Conservation (phyloP, 2,329 filamentous ascomycete species). For the Trichoderma polysporum region DNA sequence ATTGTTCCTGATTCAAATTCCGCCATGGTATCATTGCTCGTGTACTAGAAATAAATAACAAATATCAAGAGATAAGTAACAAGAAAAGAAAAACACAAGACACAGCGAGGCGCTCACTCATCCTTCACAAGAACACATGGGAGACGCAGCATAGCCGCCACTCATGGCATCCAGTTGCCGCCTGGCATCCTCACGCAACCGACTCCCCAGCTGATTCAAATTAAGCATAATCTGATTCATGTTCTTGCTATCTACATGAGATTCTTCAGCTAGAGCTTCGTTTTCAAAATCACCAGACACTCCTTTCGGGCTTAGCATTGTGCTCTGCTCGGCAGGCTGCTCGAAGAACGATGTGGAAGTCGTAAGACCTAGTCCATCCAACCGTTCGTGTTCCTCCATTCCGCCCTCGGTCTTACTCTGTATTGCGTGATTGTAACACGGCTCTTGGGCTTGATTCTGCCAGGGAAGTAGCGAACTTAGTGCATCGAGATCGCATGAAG, state of each 20-base stretch:
- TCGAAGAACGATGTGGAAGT: neutral
- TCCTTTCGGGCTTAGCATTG: neutral
- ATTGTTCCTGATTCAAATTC: neutral
- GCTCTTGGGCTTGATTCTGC: neutral
- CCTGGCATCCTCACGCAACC: neutral
- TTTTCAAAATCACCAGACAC: neutral
- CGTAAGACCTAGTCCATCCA: neutral
- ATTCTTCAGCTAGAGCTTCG: neutral
- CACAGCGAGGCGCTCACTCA: neutral
- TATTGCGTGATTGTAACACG: neutral
- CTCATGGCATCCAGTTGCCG: constrained; percentile 1
- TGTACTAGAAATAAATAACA: neutral
- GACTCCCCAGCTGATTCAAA: neutral
- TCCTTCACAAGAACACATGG: neutral
- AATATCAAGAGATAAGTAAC: neutral
- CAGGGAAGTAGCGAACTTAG: neutral
- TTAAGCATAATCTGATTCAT: neutral
- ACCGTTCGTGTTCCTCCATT: neutral
- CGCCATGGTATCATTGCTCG: neutral
- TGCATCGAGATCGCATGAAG: neutral
- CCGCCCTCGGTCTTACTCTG: neutral
- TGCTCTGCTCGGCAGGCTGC: neutral
- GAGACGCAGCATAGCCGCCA: neutral
- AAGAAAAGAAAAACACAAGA: neutral
- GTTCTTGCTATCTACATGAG: neutral